Evolutionary conservation across 352 stramenopile species (phyloP).

Genomic region (Pilasporangium apinafurcum): DNA sequence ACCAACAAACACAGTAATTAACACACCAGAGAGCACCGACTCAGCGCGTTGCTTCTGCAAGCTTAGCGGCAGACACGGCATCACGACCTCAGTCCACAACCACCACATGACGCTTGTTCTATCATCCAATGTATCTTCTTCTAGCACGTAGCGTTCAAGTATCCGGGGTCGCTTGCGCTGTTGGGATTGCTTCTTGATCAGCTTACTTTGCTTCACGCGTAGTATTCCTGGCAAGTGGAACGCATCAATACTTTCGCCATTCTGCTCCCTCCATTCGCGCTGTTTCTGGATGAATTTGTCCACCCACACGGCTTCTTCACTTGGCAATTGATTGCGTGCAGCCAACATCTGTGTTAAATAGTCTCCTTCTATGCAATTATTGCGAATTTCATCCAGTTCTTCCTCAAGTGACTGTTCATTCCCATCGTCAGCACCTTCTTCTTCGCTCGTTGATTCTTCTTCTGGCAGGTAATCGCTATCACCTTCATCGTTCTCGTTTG

Average conservation of each 20-base stretch:
- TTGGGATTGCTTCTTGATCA: background rate
- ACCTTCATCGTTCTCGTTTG: slow-evolving; percentile 11
- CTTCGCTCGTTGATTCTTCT: too few species aligned
- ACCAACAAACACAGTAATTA: slow-evolving; percentile 1
- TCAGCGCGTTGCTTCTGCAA: slow-evolving; percentile 3
- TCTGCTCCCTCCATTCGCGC: slow-evolving; percentile 18
- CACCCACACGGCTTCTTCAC: slow-evolving; percentile 20
- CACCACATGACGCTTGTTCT: slow-evolving; percentile 3
- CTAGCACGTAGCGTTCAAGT: too few species aligned
- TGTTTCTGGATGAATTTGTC: slow-evolving; percentile 19
- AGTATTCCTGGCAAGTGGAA: slow-evolving; percentile 3
- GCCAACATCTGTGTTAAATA: slow-evolving; percentile 22
- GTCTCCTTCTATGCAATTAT: background rate
- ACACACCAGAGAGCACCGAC: slow-evolving; percentile 5
- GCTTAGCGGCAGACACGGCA: slow-evolving; percentile 1
- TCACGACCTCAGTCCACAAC: slow-evolving; percentile 3
- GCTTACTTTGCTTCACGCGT: background rate
- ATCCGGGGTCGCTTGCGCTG: too few species aligned
- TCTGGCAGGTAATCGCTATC: slow-evolving; percentile 2
- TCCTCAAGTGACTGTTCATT: slow-evolving; percentile 3
- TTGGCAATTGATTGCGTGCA: slow-evolving; percentile 7
- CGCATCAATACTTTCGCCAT: slow-evolving; percentile 25
- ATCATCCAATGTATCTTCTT: too few species aligned
- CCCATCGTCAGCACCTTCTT: slow-evolving; percentile 14
- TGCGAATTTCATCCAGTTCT: slow-evolving; percentile 3